Percentiles rank a stretch among this genome's conserved stretches.
These are phyloP conservation scores for Phytophthora pisi DNA, from an alignment of 352 stramenopile genomes.

Conservation along the genomic window DNA sequence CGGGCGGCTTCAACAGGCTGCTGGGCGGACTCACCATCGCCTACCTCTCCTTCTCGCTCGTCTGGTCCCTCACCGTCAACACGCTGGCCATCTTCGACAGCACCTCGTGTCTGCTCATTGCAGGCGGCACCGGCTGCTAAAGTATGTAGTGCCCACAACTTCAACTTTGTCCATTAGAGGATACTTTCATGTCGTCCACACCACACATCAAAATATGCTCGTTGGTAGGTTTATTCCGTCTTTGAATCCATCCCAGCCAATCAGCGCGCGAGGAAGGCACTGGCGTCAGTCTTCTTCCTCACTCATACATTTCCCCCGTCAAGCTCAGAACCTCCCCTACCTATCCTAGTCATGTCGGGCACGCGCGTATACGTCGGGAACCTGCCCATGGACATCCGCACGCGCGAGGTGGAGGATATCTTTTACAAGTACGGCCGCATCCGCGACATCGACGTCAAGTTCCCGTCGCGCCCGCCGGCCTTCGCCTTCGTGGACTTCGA, in stretches of 20 bases:
- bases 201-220: not conserved
- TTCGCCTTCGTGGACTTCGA: constrained; percentile 85
- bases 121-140: constrained; percentile 16
- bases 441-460: constrained; percentile 72
- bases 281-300: constrained; percentile 11
- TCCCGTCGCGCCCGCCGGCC: constrained; percentile 57
- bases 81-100: constrained; percentile 27
- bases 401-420: constrained; percentile 74
- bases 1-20: constrained; percentile 13
- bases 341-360: constrained; percentile 32
- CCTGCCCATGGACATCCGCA: constrained; percentile 74
- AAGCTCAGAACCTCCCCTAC: constrained; percentile 5
- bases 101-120: constrained; percentile 23
- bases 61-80: constrained; percentile 24
- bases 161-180: not conserved
- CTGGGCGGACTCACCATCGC: constrained; percentile 18
- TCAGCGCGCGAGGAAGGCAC: constrained; percentile 6
- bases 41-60: constrained; percentile 19
- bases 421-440: constrained; percentile 81
- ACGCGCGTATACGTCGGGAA: constrained; percentile 75
- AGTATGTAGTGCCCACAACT: no score
- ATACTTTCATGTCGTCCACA: not conserved
- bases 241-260: not conserved
- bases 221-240: not conserved
- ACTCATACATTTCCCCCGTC: constrained; percentile 40